phyloP scores from a whole-genome alignment of 306 rosid species.

The Sesbania bispinosa region DNA sequence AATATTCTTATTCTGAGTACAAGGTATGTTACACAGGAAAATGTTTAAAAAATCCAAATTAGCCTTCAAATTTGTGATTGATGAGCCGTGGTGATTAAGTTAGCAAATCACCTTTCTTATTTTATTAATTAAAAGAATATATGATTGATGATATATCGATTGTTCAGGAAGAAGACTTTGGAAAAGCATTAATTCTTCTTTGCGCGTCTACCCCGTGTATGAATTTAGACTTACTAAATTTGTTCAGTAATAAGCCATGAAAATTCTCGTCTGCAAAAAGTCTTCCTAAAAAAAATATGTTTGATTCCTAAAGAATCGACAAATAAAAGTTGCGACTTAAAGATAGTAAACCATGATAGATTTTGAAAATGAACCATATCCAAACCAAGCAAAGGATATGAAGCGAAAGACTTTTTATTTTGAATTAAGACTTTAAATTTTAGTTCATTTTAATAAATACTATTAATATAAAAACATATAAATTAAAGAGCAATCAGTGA shows the following conservation, averaged over 20 bases:
- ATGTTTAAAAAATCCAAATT: background rate
- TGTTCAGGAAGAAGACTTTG: slow-evolving; percentile 21
- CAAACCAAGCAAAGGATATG: background rate
- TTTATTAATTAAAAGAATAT: background rate
- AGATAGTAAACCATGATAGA: background rate
- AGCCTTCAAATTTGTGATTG: slow-evolving; percentile 19
- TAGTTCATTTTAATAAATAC: background rate
- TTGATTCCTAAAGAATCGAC: background rate
- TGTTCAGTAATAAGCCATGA: background rate
- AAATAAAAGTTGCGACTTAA: background rate
- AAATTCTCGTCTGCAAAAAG: background rate
- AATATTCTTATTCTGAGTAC: background rate
- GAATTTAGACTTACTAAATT: slow-evolving; percentile 11
- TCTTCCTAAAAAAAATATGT: background rate
- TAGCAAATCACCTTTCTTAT: background rate
- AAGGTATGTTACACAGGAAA: background rate
- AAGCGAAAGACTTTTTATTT: background rate
- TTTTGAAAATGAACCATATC: background rate
- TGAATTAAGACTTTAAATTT: background rate
- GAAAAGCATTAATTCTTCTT: background rate
- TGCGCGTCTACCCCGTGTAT: slow-evolving; percentile 19
- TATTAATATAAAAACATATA: no score
- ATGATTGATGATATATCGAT: background rate
- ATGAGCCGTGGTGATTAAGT: slow-evolving; percentile 18
- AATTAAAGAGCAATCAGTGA: no score